Conservation (phyloP, 176 grass and related monocot genomes). For the Musa troglodytarum region DNA sequence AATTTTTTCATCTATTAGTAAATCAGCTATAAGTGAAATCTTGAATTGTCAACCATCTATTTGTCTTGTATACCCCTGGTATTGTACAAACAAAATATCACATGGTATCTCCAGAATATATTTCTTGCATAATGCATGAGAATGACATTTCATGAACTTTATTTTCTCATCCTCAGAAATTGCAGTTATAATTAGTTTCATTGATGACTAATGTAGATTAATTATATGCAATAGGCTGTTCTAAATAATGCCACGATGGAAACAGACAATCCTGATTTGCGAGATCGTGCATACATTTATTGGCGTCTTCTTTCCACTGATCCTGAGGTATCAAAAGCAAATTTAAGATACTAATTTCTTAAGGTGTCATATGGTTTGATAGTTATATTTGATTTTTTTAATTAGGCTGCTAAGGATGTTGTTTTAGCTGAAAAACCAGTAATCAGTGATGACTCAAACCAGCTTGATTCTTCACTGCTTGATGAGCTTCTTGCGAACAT, state of each 20-base stretch:
- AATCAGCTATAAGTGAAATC: background rate
- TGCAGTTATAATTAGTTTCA: background rate
- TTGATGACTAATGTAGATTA: conserved; percentile 14
- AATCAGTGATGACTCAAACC: conserved; percentile 97
- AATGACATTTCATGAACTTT: background rate
- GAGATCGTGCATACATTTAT: conserved; percentile 97
- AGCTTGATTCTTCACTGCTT: conserved; percentile 75
- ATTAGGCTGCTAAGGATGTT: conserved; percentile 96
- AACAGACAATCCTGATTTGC: conserved; percentile 96
- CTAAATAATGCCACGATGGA: conserved; percentile 98
- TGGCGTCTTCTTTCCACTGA: conserved; percentile 99
- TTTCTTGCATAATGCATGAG: background rate
- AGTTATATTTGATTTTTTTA: background rate
- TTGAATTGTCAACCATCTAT: too few species aligned
- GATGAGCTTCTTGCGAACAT: conserved; percentile 97
- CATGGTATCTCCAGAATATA: too few species aligned
- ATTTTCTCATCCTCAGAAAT: background rate
- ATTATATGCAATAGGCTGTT: conserved; percentile 59
- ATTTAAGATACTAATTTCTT: conserved; percentile 7
- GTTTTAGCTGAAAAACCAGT: conserved; percentile 98
- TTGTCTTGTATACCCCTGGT: too few species aligned
- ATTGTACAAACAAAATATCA: too few species aligned
- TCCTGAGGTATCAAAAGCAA: conserved; percentile 67
- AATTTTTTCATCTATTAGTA: background rate
- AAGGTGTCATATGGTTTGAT: conserved; percentile 1